phyloP scores from a whole-genome alignment of 768 basidiomycete genomes.

The Imleria badia region DNA sequence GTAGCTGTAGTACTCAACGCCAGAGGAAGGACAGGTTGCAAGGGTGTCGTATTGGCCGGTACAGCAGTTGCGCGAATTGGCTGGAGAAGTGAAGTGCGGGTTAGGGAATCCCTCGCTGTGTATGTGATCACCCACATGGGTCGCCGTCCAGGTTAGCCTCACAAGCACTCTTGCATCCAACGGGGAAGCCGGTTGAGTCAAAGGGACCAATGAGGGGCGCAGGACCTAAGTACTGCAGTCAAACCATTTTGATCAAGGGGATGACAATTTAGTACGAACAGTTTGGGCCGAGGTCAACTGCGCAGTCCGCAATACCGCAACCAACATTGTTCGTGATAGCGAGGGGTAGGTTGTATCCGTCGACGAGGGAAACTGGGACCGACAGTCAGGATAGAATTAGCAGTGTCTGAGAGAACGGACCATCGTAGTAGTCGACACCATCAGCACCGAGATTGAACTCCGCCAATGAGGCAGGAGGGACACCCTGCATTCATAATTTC shows the following conservation, averaged over 20 bases:
- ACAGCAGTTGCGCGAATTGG: constrained; percentile 65
- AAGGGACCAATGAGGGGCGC: constrained; percentile 49
- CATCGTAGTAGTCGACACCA: constrained; percentile 58
- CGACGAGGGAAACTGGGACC: constrained; percentile 56
- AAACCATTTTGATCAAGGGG: not conserved
- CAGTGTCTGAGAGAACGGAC: constrained; percentile 31
- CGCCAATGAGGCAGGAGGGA: constrained; percentile 69
- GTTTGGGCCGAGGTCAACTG: constrained; percentile 58
- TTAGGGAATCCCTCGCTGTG: not conserved
- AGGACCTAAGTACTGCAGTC: constrained; percentile 40
- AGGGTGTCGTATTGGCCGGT: constrained; percentile 52
- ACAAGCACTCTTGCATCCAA: constrained; percentile 66
- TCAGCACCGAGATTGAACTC: constrained; percentile 59
- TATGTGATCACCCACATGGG: constrained; percentile 22
- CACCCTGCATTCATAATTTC: constrained; percentile 46
- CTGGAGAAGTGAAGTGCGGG: constrained; percentile 25
- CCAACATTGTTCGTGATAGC: constrained; percentile 54
- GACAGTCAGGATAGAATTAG: not conserved
- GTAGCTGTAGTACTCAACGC: constrained; percentile 41
- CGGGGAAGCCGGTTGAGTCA: constrained; percentile 50
- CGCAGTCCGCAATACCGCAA: constrained; percentile 56
- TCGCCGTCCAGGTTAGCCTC: constrained; percentile 36
- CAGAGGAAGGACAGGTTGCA: constrained; percentile 53
- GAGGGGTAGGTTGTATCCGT: constrained; percentile 65
- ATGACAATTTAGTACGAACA: constrained; percentile 39